Conservation (phyloP, 1,284 basidiomycete species). For the Takashimella tepidaria region DNA sequence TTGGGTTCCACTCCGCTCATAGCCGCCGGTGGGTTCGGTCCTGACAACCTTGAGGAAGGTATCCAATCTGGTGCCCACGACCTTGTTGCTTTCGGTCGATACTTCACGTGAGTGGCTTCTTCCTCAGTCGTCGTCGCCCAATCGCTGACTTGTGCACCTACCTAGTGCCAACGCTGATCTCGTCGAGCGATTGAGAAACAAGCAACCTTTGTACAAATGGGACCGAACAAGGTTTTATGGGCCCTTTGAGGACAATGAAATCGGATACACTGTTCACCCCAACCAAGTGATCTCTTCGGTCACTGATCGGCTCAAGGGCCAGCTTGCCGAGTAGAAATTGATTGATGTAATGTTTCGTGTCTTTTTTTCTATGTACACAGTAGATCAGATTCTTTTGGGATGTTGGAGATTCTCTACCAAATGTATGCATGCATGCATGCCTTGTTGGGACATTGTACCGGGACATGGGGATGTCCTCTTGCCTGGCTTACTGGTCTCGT, state of each 20-base stretch:
- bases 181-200: slow-evolving; percentile 19
- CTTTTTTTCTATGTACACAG: no score
- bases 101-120: slow-evolving; percentile 23
- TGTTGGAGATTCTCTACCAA: no score
- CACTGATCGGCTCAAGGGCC: slow-evolving; percentile 15
- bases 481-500: no score
- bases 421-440: no score
- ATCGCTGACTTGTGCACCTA: slow-evolving; percentile 1
- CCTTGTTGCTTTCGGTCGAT: slow-evolving; percentile 32
- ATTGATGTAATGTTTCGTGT: neutral
- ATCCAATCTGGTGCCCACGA: slow-evolving; percentile 18
- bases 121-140: slow-evolving; percentile 7
- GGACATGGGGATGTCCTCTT: no score
- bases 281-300: slow-evolving; percentile 11
- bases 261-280: slow-evolving; percentile 33
- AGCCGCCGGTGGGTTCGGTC: slow-evolving; percentile 27
- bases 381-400: no score
- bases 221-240: slow-evolving; percentile 32
- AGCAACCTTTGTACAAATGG: slow-evolving; percentile 26
- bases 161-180: slow-evolving; percentile 26
- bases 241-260: slow-evolving; percentile 32
- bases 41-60: slow-evolving; percentile 19
- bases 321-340: slow-evolving; percentile 13
- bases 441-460: no score
- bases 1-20: slow-evolving; percentile 24